Evolutionary conservation across 768 basidiomycete species (phyloP), one percentile per base, ranked within the genome.

Genomic region (Austroboletus festivus): DNA sequence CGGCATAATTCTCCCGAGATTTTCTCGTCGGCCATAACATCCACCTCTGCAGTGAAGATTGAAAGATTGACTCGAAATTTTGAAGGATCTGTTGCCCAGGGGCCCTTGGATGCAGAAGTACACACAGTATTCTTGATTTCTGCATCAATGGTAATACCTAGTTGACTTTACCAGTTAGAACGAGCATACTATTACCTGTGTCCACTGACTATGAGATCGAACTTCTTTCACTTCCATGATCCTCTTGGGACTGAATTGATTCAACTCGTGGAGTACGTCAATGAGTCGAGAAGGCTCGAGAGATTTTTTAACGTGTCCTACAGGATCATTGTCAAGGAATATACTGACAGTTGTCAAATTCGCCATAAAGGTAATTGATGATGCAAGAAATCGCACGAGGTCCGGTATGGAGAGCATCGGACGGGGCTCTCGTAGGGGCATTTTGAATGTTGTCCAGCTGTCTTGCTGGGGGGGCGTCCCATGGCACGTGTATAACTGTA

Each of bases 351-450:
- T 75, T 13, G 72, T 71, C 7, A 98, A 75, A 52, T 82, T 76
- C 3, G 76, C 71, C 86, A 95, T 96, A 70, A 98, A 97, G 0
- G 92, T 92, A 42, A 98, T 83, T 1, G 88, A 89, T 5, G 92
- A 92, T 21, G 85, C 77, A 19, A 98, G 75, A 65, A 98, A 96
- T 18, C 88, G 81, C n/a, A 86, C 81, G 52, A 98, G 83, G 53
- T 95, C 90, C 48, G 90, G 86, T 5, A 85, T 75, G 22, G 79
- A 73, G 1, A 89, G 90, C 42, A 93, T 83, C 0, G 88, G 79
- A 2, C 74, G 70, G 2, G 83, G 79, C 58, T 93, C 86, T 35
- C 94, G 78, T 1, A 95, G 76, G 4, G 75, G 73, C 85, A 98
- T 89, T 48, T 86, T 79, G 65, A 98, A 94, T 0, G 83, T 77